Percentiles rank a stretch among this genome's conserved stretches.
Conservation (phyloP, 163 green algal genomes). For the Volvox carteri region DNA sequence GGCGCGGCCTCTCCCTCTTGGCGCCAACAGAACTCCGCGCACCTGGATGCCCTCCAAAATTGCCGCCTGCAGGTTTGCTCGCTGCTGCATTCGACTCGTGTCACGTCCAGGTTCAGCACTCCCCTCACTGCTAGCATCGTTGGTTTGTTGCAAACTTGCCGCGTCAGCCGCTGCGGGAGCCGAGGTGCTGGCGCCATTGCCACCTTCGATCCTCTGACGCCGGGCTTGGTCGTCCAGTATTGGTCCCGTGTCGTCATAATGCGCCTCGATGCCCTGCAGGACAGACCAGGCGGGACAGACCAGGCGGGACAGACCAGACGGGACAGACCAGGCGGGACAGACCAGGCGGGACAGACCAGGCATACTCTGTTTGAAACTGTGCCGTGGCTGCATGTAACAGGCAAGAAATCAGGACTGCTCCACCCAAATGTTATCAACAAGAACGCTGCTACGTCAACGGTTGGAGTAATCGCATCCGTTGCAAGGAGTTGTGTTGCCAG, state of each 20-base stretch:
- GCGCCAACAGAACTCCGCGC: too few relatives aligned
- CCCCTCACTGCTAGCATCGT: background rate
- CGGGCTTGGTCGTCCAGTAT: conserved; percentile 59
- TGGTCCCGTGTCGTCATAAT: conserved; percentile 58
- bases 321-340: too few relatives aligned
- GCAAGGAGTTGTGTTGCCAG: too few relatives aligned
- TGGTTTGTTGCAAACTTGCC: background rate
- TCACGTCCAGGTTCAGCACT: background rate
- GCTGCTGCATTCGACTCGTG: conserved; percentile 19
- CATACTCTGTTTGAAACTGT: too few relatives aligned
- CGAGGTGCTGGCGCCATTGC: background rate
- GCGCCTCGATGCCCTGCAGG: background rate
- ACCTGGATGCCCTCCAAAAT: conserved; percentile 61
- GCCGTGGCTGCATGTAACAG: too few relatives aligned
- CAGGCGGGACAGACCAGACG: too few relatives aligned
- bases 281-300: background rate
- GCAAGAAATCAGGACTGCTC: too few relatives aligned
- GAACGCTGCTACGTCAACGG: background rate
- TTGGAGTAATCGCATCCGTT: too few relatives aligned
- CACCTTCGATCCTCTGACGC: conserved; percentile 32
- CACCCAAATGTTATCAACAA: background rate
- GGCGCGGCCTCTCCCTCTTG: too few relatives aligned
- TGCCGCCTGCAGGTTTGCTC: conserved; percentile 27
- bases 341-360: too few relatives aligned
- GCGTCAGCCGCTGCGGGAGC: background rate